Evolutionary conservation across 2,329 filamentous ascomycete genomes (phyloP).

Genomic region (Sporothrix dimorphospora): DNA sequence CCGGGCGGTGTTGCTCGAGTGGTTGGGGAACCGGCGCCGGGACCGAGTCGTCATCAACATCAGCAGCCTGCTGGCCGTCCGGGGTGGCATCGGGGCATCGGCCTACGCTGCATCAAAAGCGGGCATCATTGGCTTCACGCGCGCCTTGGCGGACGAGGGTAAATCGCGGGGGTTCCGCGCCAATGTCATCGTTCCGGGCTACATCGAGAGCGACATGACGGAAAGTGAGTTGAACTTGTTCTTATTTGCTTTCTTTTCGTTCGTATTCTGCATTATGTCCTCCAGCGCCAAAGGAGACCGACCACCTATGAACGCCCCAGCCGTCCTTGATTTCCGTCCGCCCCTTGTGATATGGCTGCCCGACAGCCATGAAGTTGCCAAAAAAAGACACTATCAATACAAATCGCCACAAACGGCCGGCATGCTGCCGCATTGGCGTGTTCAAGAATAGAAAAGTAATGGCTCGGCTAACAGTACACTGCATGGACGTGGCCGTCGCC

Average conservation of each 20-base stretch:
- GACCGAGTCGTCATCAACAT: constrained; percentile 74
- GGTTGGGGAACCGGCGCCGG: constrained; percentile 24
- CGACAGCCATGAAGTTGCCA: neutral
- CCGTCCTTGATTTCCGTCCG: neutral
- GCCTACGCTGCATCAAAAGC: constrained; percentile 82
- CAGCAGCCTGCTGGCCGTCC: constrained; percentile 71
- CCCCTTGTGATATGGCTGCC: neutral
- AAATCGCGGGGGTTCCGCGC: constrained; percentile 67
- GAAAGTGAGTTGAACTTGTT: constrained; percentile 55
- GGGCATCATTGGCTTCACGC: constrained; percentile 72
- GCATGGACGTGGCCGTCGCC: neutral
- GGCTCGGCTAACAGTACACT: constrained; percentile 25
- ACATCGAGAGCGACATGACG: constrained; percentile 82
- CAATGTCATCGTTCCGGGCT: constrained; percentile 82
- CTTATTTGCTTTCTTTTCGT: neutral
- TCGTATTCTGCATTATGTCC: neutral
- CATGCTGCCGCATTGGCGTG: neutral
- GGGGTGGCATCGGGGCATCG: constrained; percentile 68
- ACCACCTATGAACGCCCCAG: neutral
- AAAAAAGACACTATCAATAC: constrained; percentile 6
- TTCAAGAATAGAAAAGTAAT: neutral
- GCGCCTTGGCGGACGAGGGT: constrained; percentile 66
- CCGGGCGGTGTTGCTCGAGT: constrained; percentile 46
- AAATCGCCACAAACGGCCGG: neutral
- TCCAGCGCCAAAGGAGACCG: neutral